Evolutionary conservation across 345 rosid genomes (phyloP).

Genomic region (Salix dunnii): DNA sequence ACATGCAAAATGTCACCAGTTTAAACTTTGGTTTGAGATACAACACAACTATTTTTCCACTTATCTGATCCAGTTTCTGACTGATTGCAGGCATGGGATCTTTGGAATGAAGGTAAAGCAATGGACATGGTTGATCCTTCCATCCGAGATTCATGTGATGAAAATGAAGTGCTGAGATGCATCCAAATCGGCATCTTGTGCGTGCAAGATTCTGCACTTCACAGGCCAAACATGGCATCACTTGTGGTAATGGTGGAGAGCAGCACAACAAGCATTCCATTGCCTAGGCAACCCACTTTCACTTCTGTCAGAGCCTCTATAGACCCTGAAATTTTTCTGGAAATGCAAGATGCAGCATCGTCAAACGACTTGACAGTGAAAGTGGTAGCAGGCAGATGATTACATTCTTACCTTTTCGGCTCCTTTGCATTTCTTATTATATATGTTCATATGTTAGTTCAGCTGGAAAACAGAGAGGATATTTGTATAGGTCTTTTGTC

Average conservation of each 20-base stretch:
- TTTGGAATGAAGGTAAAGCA: constrained; percentile 23
- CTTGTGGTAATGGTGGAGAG: constrained; percentile 23
- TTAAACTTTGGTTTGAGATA: not conserved
- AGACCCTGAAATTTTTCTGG: constrained; percentile 29
- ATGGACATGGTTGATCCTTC: constrained; percentile 19
- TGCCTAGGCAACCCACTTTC: constrained; percentile 27
- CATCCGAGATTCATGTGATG: constrained; percentile 10
- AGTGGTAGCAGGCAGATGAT: constrained; percentile 48
- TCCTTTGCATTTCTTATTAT: not conserved
- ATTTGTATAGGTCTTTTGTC: not conserved
- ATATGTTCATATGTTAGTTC: not conserved
- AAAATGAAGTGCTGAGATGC: constrained; percentile 12
- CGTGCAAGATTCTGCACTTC: constrained; percentile 25
- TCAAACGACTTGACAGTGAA: constrained; percentile 57
- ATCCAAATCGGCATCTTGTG: constrained; percentile 25
- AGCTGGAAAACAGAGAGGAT: not conserved
- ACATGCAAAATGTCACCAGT: not conserved
- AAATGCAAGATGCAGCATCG: constrained; percentile 43
- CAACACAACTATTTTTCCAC: not conserved
- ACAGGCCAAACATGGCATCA: constrained; percentile 24
- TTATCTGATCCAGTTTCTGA: not conserved
- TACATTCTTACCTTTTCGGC: not conserved
- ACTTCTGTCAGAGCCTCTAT: constrained; percentile 46
- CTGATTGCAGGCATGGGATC: constrained; percentile 23
- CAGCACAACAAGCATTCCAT: constrained; percentile 6